Evolutionary conservation across 306 rosid species (phyloP), one percentile per base, ranked within the genome.

Genomic region (Comarum palustre): DNA sequence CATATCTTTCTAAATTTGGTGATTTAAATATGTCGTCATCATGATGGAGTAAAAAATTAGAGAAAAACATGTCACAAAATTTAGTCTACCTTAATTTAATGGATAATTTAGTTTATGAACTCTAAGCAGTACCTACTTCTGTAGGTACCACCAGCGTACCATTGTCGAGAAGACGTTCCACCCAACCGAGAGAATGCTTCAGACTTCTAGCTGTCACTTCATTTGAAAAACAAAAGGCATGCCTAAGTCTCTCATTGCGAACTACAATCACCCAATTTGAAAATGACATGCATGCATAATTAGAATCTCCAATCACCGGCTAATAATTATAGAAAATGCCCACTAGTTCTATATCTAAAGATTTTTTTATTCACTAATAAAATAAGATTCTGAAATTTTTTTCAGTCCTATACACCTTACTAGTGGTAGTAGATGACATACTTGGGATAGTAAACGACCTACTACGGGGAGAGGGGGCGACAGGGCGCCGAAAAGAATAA

Each of bases 141-240:
- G 4, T 16, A 43, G 20, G 63, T 69, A 48, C 38, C 43, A 60
- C 8, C 12, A 39, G 43, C 12, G 43, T 39, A 39, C 43, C 43
- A 39, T 27, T 20, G 54, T 75, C 74, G 64, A 64, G 12, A 42
- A n/a, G 17, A 57, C 42, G 72, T 66, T 72, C 71, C 75, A 57
- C 75, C 77, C 51, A 46, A 76, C 52, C 31, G 7, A 57, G 29
- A 71, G 55, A 71, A 43, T 75, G 46, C 36, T 25, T 5, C 9
- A 14, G 43, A 39, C 43, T 9, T 39, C 43, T 0, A 39, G 7
- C 43, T 8, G 70, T 75, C 41, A 48, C 57, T 72, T 17, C 55
- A 41, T 80, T 80, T 66, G 58, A 48, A 47, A 54, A 68, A 69
- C 6, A 24, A 48, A 46, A 63, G 69, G 69, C 54, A 25, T 59